Evolutionary conservation across 768 basidiomycete species (phyloP).

Genomic region (Mycena galericulata): DNA sequence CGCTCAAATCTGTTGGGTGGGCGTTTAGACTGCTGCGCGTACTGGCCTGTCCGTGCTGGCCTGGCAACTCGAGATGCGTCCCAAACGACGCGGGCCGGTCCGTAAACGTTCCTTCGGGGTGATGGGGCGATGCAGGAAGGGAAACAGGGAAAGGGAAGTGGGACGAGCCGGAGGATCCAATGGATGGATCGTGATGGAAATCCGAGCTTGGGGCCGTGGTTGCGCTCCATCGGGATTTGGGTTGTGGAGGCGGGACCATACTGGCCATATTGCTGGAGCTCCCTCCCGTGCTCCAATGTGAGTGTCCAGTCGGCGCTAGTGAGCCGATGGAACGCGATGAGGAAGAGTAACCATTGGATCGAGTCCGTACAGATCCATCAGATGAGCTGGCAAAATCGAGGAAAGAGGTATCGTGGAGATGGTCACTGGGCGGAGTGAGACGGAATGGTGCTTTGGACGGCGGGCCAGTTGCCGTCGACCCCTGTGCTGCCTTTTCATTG

Average conservation of each 20-base stretch:
- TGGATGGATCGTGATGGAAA: constrained; percentile 32
- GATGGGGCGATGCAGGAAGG: constrained; percentile 57
- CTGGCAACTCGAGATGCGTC: constrained; percentile 7
- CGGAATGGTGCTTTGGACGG: constrained; percentile 35
- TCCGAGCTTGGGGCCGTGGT: constrained; percentile 49
- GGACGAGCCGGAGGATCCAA: constrained; percentile 41
- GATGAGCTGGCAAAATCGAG: constrained; percentile 53
- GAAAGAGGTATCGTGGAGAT: constrained; percentile 46
- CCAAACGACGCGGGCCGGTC: constrained; percentile 32
- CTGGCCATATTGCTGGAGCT: constrained; percentile 30
- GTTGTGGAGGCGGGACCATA: constrained; percentile 35
- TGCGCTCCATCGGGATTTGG: constrained; percentile 56
- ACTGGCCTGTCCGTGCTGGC: constrained; percentile 18
- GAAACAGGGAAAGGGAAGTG: constrained; percentile 61
- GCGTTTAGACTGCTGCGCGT: constrained; percentile 48
- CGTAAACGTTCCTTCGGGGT: constrained; percentile 41
- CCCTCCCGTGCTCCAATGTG: constrained; percentile 30
- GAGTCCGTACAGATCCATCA: constrained; percentile 42
- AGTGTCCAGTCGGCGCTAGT: not conserved
- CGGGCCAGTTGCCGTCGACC: not conserved
- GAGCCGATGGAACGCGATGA: constrained; percentile 34
- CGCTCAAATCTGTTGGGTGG: constrained; percentile 44
- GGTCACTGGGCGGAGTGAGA: constrained; percentile 42
- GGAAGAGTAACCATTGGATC: constrained; percentile 38
- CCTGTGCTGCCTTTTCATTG: not conserved